Evolutionary conservation across 192 early-diverging fungal species (phyloP).

Genomic region (Coemansia sp.): DNA sequence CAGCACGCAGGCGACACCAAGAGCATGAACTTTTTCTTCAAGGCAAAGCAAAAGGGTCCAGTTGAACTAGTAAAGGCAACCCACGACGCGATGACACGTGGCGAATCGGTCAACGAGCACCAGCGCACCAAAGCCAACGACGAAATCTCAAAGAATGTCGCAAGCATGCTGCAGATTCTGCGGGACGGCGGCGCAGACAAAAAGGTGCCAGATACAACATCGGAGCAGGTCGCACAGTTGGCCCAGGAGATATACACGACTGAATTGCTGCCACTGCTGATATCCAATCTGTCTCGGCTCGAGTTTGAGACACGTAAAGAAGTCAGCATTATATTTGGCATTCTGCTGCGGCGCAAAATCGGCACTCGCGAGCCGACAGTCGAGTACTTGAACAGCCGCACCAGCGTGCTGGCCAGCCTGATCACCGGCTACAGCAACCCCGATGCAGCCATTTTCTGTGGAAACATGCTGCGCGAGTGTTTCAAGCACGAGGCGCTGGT

Average conservation of each 20-base stretch:
- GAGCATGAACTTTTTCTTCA: slow-evolving; percentile 76
- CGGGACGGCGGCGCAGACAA: slow-evolving; percentile 88
- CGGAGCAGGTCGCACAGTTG: slow-evolving; percentile 90
- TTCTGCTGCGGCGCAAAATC: slow-evolving; percentile 90
- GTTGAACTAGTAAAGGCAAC: slow-evolving; percentile 84
- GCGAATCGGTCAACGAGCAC: slow-evolving; percentile 54
- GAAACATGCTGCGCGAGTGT: slow-evolving; percentile 96
- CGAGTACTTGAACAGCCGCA: slow-evolving; percentile 85
- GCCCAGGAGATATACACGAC: slow-evolving; percentile 94
- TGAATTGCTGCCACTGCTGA: slow-evolving; percentile 83
- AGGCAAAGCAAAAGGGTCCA: slow-evolving; percentile 78
- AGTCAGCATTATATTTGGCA: slow-evolving; percentile 96
- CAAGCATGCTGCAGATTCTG: slow-evolving; percentile 88
- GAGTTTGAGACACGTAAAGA: slow-evolving; percentile 96
- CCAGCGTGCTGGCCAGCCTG: slow-evolving; percentile 79
- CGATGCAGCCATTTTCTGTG: slow-evolving; percentile 95
- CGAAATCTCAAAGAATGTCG: slow-evolving; percentile 94
- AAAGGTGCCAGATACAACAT: slow-evolving; percentile 52
- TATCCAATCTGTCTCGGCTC: slow-evolving; percentile 85
- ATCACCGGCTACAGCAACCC: slow-evolving; percentile 93
- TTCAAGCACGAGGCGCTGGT: slow-evolving; percentile 90
- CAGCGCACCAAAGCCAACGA: slow-evolving; percentile 81
- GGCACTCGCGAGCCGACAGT: slow-evolving; percentile 93
- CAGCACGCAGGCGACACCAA: neutral
- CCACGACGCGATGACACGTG: slow-evolving; percentile 77